Percentiles rank a stretch among this genome's conserved stretches.
These are phyloP conservation scores for Podospora anserina DNA, from an alignment of 495 filamentous ascomycete genomes.

Conservation along the genomic window DNA sequence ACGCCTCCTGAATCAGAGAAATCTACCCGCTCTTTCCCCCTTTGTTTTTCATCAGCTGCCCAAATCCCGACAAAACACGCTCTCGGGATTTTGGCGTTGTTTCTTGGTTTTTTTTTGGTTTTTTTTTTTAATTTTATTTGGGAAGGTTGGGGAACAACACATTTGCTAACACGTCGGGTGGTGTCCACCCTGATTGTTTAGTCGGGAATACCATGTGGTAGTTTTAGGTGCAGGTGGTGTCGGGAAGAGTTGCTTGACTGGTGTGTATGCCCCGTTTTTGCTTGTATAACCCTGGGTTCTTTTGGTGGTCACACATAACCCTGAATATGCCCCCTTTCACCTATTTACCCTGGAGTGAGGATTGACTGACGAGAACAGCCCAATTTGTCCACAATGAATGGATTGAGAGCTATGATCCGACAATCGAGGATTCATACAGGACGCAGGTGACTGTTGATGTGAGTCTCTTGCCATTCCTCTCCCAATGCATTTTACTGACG, in stretches of 20 bases:
- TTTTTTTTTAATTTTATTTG: neutral
- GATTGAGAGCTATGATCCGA: slow-evolving; percentile 99
- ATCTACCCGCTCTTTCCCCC: neutral
- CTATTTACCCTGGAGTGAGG: neutral
- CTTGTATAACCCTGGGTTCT: neutral
- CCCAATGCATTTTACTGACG: neutral
- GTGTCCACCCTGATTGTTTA: slow-evolving; percentile 11
- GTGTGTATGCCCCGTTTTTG: slow-evolving; percentile 48
- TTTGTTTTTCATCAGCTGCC: neutral
- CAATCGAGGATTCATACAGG: slow-evolving; percentile 93
- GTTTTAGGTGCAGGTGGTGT: slow-evolving; percentile 63
- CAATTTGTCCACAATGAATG: slow-evolving; percentile 99
- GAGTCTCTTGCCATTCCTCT: slow-evolving; percentile 32
- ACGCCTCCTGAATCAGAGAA: neutral
- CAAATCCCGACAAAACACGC: neutral
- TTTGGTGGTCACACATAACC: neutral
- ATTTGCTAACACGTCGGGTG: slow-evolving; percentile 5
- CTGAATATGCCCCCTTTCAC: neutral
- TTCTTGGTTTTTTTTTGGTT: neutral
- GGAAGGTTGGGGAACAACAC: neutral
- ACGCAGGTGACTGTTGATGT: slow-evolving; percentile 96
- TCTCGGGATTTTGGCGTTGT: slow-evolving; percentile 6
- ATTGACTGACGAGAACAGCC: slow-evolving; percentile 50
- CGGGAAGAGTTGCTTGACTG: slow-evolving; percentile 96
- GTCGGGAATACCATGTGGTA: slow-evolving; percentile 37